These are phyloP conservation scores for Pugionium cornutum DNA, from an alignment of 345 rosid genomes.

Conservation along the genomic window DNA sequence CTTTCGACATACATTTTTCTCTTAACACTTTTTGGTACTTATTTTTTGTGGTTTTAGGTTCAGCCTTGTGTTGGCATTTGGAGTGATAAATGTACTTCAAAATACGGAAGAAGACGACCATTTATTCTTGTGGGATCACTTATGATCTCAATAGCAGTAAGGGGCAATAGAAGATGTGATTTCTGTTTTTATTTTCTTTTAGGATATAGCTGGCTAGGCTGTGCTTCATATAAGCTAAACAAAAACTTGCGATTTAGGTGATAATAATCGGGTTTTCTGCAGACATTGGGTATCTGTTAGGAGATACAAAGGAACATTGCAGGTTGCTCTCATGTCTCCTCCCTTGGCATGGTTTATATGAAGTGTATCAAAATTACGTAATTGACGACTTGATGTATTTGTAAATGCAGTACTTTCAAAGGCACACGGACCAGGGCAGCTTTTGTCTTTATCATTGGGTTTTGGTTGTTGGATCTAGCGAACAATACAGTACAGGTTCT, in stretches of 20 bases:
- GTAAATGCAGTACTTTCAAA: constrained; percentile 68
- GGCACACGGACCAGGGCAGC: constrained; percentile 91
- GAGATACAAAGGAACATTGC: constrained; percentile 91
- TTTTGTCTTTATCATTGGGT: constrained; percentile 79
- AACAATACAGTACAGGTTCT: constrained; percentile 94
- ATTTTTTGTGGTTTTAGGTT: constrained; percentile 56
- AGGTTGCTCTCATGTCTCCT: constrained; percentile 51
- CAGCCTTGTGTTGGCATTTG: constrained; percentile 98
- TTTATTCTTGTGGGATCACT: constrained; percentile 90
- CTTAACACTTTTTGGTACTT: constrained; percentile 12
- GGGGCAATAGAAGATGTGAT: constrained; percentile 40
- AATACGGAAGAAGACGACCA: constrained; percentile 87
- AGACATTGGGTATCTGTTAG: constrained; percentile 87
- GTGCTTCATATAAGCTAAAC: constrained; percentile 48
- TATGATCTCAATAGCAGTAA: constrained; percentile 83
- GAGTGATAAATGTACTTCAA: constrained; percentile 95
- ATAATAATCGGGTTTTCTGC: constrained; percentile 96
- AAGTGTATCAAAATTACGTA: background rate
- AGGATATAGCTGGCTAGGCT: constrained; percentile 17
- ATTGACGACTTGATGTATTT: constrained; percentile 12
- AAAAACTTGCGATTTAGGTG: constrained; percentile 78
- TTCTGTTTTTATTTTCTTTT: constrained; percentile 6
- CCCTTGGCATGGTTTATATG: constrained; percentile 22
- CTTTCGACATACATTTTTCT: constrained; percentile 11
- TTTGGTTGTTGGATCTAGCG: constrained; percentile 98